Conservation (phyloP, 1,284 basidiomycete species). For the Marasmius oreades region DNA sequence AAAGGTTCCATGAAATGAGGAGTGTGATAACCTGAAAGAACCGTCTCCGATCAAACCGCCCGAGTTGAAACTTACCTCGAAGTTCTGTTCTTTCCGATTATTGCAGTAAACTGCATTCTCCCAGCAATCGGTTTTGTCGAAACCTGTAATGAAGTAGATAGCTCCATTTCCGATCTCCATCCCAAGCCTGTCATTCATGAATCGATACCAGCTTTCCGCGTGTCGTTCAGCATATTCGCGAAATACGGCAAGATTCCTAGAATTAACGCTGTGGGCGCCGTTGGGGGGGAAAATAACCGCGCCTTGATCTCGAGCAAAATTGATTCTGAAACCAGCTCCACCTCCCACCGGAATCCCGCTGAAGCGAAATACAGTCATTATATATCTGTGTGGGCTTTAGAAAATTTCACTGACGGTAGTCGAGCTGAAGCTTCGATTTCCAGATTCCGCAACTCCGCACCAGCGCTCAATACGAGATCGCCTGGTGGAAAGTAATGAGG, state of each 20-base stretch:
- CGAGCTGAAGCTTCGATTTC: not conserved
- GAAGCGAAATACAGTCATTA: too few species aligned
- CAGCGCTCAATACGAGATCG: not conserved
- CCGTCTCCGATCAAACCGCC: not conserved
- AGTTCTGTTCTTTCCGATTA: not conserved
- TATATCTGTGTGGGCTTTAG: too few species aligned
- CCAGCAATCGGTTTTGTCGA: conserved; percentile 8
- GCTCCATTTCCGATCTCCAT: conserved; percentile 6
- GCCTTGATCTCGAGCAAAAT: not conserved
- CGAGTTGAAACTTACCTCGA: not conserved
- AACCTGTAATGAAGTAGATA: conserved; percentile 11
- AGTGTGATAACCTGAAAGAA: not conserved
- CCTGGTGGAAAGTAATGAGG: not conserved
- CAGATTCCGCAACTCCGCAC: not conserved
- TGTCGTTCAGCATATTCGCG: conserved; percentile 4
- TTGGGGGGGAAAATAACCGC: conserved; percentile 9
- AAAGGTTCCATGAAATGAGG: too few species aligned
- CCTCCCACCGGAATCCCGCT: not conserved
- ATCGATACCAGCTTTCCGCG: conserved; percentile 5
- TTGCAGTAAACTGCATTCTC: not conserved
- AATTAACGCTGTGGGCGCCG: conserved; percentile 6
- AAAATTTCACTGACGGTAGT: not conserved
- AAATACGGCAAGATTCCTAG: not conserved
- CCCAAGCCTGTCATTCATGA: conserved; percentile 5
- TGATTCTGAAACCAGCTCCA: not conserved